phyloP scores from a whole-genome alignment of 1,284 basidiomycete genomes.

The Xerocomus amazonicus region DNA sequence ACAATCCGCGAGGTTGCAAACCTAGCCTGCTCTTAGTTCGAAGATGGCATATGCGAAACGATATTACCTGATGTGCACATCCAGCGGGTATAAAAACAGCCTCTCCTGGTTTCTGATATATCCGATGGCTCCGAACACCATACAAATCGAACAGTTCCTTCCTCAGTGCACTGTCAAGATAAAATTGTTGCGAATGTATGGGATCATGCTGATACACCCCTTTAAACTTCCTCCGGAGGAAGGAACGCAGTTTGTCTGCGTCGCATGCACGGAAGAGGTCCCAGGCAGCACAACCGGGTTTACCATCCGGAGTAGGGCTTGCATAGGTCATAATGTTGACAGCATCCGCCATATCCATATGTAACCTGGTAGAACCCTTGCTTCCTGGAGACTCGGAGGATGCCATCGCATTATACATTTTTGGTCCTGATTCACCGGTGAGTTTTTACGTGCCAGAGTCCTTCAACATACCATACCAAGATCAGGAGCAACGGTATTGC shows the following conservation, averaged over 20 bases:
- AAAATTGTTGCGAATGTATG: constrained; percentile 88
- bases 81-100: constrained; percentile 96
- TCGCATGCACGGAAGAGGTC: constrained; percentile 86
- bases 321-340: constrained; percentile 89
- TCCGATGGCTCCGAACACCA: constrained; percentile 74
- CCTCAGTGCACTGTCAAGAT: constrained; percentile 70
- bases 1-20: constrained; percentile 85
- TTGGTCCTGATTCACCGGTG: constrained; percentile 55
- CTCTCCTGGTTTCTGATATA: constrained; percentile 90
- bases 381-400: constrained; percentile 59
- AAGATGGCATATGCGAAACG: neutral
- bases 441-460: constrained; percentile 9
- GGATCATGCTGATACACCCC: constrained; percentile 66
- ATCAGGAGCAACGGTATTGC: constrained; percentile 81
- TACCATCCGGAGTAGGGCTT: constrained; percentile 55
- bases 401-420: constrained; percentile 79
- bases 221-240: constrained; percentile 61
- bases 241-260: constrained; percentile 72
- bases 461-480: constrained; percentile 50
- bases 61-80: constrained; percentile 85
- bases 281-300: constrained; percentile 85
- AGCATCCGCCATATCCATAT: constrained; percentile 97
- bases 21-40: constrained; percentile 38
- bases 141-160: constrained; percentile 64
- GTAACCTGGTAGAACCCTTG: constrained; percentile 82